Conservation (phyloP, 495 filamentous ascomycete species). For the Aspergillus homomorphus region DNA sequence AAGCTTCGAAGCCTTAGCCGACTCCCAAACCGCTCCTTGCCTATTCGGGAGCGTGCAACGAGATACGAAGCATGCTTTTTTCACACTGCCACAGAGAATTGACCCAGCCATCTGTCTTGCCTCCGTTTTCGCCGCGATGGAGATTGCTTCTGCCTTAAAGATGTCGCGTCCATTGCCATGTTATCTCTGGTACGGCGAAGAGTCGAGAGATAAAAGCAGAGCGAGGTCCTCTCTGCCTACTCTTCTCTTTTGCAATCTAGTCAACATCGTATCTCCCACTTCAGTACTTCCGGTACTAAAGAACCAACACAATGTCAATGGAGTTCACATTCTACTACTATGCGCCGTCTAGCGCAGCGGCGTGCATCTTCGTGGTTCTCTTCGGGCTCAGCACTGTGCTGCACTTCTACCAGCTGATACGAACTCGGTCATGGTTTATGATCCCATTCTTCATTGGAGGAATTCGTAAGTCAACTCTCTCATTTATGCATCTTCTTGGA, state of each 20-base stretch:
- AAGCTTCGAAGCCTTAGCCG: not conserved
- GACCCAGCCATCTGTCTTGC: not conserved
- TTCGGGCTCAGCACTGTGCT: conserved; percentile 41
- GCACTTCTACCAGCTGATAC: conserved; percentile 46
- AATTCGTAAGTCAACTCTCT: conserved; percentile 38
- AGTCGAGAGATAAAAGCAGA: not conserved
- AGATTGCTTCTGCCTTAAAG: too few species aligned
- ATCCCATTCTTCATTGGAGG: conserved; percentile 55
- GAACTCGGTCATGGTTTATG: conserved; percentile 51
- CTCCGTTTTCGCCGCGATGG: not conserved
- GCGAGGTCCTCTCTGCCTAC: not conserved
- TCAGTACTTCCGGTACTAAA: not conserved
- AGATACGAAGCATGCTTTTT: not conserved
- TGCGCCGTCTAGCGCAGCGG: conserved; percentile 46
- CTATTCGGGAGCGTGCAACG: not conserved
- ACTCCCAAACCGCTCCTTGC: not conserved
- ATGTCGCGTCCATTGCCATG: not conserved
- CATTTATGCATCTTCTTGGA: not conserved
- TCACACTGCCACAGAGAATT: not conserved
- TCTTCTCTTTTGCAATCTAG: not conserved
- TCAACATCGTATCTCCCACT: too few species aligned
- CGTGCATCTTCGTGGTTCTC: conserved; percentile 49
- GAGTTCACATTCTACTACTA: conserved; percentile 39
- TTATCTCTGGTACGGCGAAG: not conserved
- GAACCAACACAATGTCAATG: not conserved